A percentile compares a stretch with the other conserved stretches of the same genome.
These are phyloP conservation scores for Trypanosoma platydactyli DNA, from an alignment of 208 protist species.

Conservation along the genomic window DNA sequence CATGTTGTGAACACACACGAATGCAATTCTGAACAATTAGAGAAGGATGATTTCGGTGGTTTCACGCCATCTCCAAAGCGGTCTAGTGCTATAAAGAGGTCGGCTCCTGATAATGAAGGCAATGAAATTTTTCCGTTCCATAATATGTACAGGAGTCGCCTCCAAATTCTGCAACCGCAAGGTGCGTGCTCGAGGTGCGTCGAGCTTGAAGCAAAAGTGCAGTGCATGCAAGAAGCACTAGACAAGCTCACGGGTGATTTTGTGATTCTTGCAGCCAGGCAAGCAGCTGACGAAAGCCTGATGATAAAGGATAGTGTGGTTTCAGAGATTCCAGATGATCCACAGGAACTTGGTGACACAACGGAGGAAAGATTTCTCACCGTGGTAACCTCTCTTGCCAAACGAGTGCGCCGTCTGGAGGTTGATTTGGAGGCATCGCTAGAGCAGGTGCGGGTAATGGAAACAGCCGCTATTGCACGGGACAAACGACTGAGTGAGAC, in stretches of 20 bases:
- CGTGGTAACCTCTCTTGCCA: conserved; percentile 17
- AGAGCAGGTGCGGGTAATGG: conserved; percentile 18
- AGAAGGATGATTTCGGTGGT: neutral
- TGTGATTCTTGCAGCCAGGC: conserved; percentile 1
- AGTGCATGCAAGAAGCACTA: neutral
- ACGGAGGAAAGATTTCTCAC: conserved; percentile 16
- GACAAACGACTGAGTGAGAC: conserved; percentile 5
- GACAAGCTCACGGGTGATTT: neutral
- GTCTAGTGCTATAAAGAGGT: neutral
- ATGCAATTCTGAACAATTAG: neutral
- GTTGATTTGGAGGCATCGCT: conserved; percentile 18
- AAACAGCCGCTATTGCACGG: conserved; percentile 20
- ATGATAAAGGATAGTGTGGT: neutral
- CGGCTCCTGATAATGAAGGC: neutral
- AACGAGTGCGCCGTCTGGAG: conserved; percentile 17
- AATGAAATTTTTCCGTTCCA: neutral
- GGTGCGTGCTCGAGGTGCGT: conserved; percentile 3
- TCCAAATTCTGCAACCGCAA: neutral
- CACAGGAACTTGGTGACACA: conserved; percentile 6
- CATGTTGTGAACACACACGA: neutral
- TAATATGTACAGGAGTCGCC: neutral
- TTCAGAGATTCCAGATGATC: conserved; percentile 14
- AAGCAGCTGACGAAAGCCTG: neutral
- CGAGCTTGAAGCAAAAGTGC: conserved; percentile 4
- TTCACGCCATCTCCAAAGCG: neutral